A percentile compares a stretch with the other conserved stretches of the same genome.
These are phyloP conservation scores for Salix suchowensis DNA, from an alignment of 345 rosid species.

Conservation along the genomic window DNA sequence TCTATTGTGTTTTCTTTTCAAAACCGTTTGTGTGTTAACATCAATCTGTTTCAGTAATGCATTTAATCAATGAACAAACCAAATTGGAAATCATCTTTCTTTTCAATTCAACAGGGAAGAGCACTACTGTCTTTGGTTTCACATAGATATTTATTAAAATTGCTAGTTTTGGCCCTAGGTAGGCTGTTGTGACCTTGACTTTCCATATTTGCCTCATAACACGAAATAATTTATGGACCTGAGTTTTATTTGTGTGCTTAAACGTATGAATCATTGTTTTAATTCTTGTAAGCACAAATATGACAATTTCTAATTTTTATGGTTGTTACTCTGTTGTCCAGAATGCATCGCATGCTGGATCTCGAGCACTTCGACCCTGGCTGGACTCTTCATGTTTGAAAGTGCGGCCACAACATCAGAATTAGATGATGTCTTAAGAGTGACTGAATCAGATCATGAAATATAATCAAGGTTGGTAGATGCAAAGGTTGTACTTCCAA, in stretches of 20 bases:
- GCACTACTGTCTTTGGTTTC: not conserved
- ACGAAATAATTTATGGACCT: not conserved
- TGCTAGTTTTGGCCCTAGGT: not conserved
- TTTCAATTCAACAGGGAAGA: not conserved
- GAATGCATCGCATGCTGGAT: slow-evolving; percentile 42
- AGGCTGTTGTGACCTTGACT: not conserved
- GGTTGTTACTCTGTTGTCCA: slow-evolving; percentile 13
- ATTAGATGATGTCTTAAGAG: too few species aligned
- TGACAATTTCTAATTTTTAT: not conserved
- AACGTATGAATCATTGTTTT: not conserved
- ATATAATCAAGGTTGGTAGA: not conserved
- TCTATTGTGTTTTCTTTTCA: not conserved
- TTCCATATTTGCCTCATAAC: not conserved
- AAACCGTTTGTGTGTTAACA: not conserved
- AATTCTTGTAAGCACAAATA: not conserved
- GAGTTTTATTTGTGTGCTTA: not conserved
- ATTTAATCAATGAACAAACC: not conserved
- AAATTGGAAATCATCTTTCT: not conserved
- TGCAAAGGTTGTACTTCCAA: not conserved
- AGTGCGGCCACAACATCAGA: slow-evolving; percentile 11
- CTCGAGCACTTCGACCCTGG: slow-evolving; percentile 53
- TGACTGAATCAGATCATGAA: not conserved
- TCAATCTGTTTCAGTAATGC: not conserved
- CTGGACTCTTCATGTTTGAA: slow-evolving; percentile 28
- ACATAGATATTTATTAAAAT: not conserved